Base-by-base conservation (phyloP, 495 filamentous ascomycete species). In the Penicillium diatomitis region DNA sequence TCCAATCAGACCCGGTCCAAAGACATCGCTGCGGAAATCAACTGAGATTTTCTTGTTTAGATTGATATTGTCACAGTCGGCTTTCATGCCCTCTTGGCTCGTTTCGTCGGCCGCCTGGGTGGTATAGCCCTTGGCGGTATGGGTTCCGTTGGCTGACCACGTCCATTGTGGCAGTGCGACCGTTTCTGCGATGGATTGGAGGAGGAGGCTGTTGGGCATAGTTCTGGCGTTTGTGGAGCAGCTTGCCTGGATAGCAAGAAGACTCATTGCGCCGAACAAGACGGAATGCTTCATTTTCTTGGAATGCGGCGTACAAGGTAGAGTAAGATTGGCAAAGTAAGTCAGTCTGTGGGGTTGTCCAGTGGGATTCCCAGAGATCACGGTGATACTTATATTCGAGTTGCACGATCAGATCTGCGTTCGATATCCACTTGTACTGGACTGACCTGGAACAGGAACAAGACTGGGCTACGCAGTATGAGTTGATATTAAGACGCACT, bases 51-150 rank as follows among this genome's bases (percentile, higher is more conserved):
- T 62, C 33, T 56, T 59, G 49, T 62, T 62, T 8, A 62, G 49
- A 27, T 62, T 62, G 51, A 62, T 60, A 27, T 62, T 62, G 5
- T 62, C 60, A 43, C 60, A 62, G 41, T 62, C 60, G 32, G 55
- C 51, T 5, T 52, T 41, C 45, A 62, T n/a, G 11, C 60, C 60
- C 35, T 57, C 27, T 5, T 35, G 45, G 10, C 42, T 46, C 2
- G 60, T 43, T 0, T 41, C 46, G 5, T 53, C 35, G n/a, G 53
- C 57, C 10, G 53, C 32, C 30, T 60, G 40, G 28, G 44, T 53
- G 32, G 57, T 62, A 28, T 46, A 62, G 27, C 54, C 60, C 43
- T 60, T 62, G 4, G 60, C 60, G 0, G 49, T 54, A 49, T 62
- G 60, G 9, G 60, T 62, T 32, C 60, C 60, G 47, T 53, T 62